Conservation (phyloP, 2,329 filamentous ascomycete species). For the Cladophialophora chaetospira region DNA sequence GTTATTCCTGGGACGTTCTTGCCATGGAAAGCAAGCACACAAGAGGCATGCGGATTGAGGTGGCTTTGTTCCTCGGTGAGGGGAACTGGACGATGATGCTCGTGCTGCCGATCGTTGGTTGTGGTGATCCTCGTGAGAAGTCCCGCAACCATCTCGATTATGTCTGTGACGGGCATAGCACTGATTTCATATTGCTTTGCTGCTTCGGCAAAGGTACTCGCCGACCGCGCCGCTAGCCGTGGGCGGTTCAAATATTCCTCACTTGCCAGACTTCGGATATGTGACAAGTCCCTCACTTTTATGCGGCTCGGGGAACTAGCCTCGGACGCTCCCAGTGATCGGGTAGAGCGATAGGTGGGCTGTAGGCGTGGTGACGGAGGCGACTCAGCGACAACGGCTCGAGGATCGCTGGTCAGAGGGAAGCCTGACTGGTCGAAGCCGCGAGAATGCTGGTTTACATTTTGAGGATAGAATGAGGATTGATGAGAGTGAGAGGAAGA, state of each 20-base stretch:
- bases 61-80: conserved; percentile 61
- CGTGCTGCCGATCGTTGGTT: conserved; percentile 92
- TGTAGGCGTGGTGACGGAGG: conserved; percentile 50
- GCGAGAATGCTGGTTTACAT: conserved; percentile 30
- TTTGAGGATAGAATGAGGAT: conserved; percentile 17
- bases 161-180: conserved; percentile 92
- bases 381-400: conserved; percentile 39
- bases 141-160: conserved; percentile 98
- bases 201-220: conserved; percentile 51
- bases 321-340: conserved; percentile 46
- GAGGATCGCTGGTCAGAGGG: conserved; percentile 35
- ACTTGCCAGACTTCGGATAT: conserved; percentile 84
- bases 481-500: conserved; percentile 17
- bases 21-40: conserved; percentile 91
- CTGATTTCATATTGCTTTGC: conserved; percentile 85
- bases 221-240: conserved; percentile 47
- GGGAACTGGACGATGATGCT: conserved; percentile 76
- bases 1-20: conserved; percentile 98
- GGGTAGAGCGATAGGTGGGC: conserved; percentile 48
- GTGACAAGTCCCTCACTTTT: conserved; percentile 82
- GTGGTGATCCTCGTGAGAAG: conserved; percentile 95
- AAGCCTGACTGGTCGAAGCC: conserved; percentile 36
- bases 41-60: conserved; percentile 65
- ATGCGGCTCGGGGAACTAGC: conserved; percentile 62
- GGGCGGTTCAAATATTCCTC: conserved; percentile 68